phyloP scores from a whole-genome alignment of 306 rosid genomes.

The Datisca glomerata region DNA sequence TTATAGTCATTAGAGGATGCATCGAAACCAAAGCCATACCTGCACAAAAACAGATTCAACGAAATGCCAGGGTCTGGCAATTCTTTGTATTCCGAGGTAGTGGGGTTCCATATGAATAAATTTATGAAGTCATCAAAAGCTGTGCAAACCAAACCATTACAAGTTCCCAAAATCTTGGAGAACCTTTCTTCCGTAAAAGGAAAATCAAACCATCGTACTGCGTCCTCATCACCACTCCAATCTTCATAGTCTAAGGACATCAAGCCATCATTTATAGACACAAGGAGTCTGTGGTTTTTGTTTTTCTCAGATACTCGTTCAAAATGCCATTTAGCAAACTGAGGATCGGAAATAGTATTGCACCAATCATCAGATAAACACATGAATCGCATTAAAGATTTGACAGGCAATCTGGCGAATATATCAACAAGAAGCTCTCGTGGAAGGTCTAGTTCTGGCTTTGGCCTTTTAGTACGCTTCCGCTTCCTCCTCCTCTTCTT shows the following conservation, averaged over 20 bases:
- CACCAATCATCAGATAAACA: too few relatives aligned
- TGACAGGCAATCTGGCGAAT: too few relatives aligned
- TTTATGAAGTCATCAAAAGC: neutral
- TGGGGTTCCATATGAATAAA: neutral
- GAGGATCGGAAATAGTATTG: too few relatives aligned
- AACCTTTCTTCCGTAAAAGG: neutral
- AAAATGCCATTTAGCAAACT: too few relatives aligned
- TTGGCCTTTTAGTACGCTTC: too few relatives aligned
- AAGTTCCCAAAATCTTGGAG: neutral
- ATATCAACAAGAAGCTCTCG: too few relatives aligned
- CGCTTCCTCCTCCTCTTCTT: too few relatives aligned
- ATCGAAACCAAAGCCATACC: neutral
- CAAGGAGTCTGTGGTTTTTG: too few relatives aligned
- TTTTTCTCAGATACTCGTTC: too few relatives aligned
- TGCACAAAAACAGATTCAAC: neutral
- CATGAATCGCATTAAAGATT: too few relatives aligned
- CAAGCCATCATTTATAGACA: too few relatives aligned
- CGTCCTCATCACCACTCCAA: neutral
- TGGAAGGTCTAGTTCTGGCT: too few relatives aligned
- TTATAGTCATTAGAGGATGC: neutral
- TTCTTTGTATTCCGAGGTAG: neutral
- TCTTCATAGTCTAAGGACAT: neutral
- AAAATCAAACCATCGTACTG: neutral
- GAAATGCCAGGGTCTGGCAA: neutral
- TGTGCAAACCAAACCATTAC: neutral